Evolutionary conservation across 2,329 filamentous ascomycete species (phyloP), one percentile per base, ranked within the genome.

Genomic region (Seiridium unicorne): DNA sequence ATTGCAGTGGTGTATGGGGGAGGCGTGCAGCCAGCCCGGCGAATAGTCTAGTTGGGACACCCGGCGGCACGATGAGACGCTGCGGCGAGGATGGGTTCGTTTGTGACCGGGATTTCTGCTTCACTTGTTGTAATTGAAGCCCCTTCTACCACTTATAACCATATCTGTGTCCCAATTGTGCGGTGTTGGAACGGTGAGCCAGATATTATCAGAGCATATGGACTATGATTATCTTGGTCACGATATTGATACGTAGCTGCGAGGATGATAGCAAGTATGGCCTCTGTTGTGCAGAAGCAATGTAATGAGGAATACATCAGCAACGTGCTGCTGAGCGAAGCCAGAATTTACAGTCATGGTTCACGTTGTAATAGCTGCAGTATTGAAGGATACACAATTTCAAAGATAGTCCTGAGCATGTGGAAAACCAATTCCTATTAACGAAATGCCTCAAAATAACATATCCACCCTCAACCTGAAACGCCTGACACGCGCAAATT

Each of bases 101-200:
- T 13, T 88, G 85, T 62, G 79, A 79, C 3, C 76, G 81, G 58
- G 80, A 84, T 62, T 88, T 87, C 72, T 88, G 86, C 71, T 86
- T 89, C 65, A 77, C 76, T 8, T 88, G 85, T 66, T 73, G 70
- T 56, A 66, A 61, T 51, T 84, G 60, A 47, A 36, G 18, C 18
- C 18, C 18, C 18, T 26, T 26, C 18, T 26, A 26, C 18, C 18
- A 26, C 18, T 2, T 2, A 26, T 2, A 26, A 26, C 18, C 18
- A 26, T 26, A 26, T 26, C 18, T 26, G 18, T 26, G 18, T 26
- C 18, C 18, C 18, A 26, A 26, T 26, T 26, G 18, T 26, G 18
- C 18, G 18, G 18, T 26, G 18, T 26, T 26, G 18, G 18, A 26
- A 26, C 18, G 2, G 18, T 26, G 18, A 26, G 18, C 18, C 18